These are phyloP conservation scores for Macadamia integrifolia DNA, from an alignment of 164 flowering plant genomes.

Conservation along the genomic window DNA sequence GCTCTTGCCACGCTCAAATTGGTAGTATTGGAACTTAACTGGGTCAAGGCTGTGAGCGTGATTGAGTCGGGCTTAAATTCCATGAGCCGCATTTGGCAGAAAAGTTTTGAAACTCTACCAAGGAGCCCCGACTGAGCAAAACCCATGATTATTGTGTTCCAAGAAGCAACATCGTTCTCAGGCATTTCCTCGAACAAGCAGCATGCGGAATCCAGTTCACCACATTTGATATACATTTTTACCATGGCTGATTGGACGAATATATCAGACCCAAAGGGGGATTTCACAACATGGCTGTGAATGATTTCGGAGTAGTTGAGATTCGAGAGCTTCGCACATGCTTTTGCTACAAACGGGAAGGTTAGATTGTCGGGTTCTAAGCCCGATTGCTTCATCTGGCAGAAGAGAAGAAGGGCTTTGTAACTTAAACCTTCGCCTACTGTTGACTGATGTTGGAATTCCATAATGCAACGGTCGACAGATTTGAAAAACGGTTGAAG, in stretches of 20 bases:
- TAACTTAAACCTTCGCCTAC: constrained; percentile 22
- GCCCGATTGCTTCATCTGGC: constrained; percentile 42
- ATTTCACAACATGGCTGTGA: constrained; percentile 51
- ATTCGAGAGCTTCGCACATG: constrained; percentile 42
- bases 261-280: constrained; percentile 34
- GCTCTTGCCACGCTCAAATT: constrained; percentile 22
- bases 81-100: constrained; percentile 33
- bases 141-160: constrained; percentile 62
- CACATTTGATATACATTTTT: constrained; percentile 45
- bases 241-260: constrained; percentile 47
- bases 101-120: constrained; percentile 24
- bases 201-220: constrained; percentile 21
- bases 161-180: constrained; percentile 45
- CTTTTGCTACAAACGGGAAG: constrained; percentile 55
- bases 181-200: constrained; percentile 46
- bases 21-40: constrained; percentile 17
- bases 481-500: constrained; percentile 23
- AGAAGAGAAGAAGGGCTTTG: constrained; percentile 45
- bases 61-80: constrained; percentile 41
- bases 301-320: constrained; percentile 27
- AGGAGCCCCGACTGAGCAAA: constrained; percentile 30
- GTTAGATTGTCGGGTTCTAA: constrained; percentile 47
- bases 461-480: constrained; percentile 26
- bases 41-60: constrained; percentile 41
- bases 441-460: constrained; percentile 38